Evolutionary conservation across 768 basidiomycete species (phyloP), one percentile per base, ranked within the genome.

Genomic region (Calocybe indica): DNA sequence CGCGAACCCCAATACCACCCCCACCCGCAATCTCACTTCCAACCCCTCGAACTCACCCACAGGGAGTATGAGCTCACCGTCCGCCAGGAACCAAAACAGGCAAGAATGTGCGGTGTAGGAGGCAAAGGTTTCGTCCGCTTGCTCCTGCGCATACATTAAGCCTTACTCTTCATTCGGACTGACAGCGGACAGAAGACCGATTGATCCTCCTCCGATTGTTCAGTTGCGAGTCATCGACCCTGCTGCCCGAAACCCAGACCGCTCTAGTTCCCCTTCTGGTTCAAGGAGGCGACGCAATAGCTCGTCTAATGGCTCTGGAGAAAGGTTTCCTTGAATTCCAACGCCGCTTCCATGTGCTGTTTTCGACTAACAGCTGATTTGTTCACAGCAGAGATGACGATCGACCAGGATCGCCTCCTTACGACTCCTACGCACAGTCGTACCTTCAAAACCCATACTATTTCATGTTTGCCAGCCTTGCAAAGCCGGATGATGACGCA

Each of bases 161-260:
- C 22, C 22, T 22, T 22, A 22, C 22, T 22, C 22, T 22, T 22
- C 4, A 22, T 22, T 22, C 22, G 22, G 22, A 22, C 22, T 22
- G 22, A 22, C 22, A 22, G 92, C 91, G 47, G 94, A 95, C 75
- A 79, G 93, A n/a, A 77, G 93, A 34, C 93, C 94, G 2, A 92
- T 97, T 61, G 93, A 97, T 72, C 94, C 94, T 0, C 92, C 93
- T 1, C 93, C 94, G 12, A 93, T 97, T 68, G 83, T 97, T n/a
- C 92, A 95, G 64, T 81, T 97, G 6, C 83, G 87, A 46, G 89
- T 96, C 46, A 73, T 90, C 56, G 87, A 92, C 67, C 83, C 80
- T n/a, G 45, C 59, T 22, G 39, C 51, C 30, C 43, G 14, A 22
- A 40, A 30, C 13, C 40, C 22, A 11, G 11, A 11, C 14, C 40